Conservation (phyloP, 2,329 filamentous ascomycete genomes). For the Aspergillus fijiensis region DNA sequence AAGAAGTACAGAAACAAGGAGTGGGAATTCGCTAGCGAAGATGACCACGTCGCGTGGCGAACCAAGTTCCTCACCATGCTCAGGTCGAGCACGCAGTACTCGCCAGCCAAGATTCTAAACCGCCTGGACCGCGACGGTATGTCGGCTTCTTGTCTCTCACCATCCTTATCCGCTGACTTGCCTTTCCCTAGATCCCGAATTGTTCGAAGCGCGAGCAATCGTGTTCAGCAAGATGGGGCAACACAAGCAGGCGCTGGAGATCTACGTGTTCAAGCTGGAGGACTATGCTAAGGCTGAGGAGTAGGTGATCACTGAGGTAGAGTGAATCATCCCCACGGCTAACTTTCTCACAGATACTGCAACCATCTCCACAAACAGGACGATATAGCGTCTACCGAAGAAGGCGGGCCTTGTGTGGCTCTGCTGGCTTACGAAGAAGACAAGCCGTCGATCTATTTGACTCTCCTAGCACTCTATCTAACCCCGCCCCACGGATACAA, state of each 20-base stretch:
- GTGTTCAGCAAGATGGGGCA: slow-evolving; percentile 93
- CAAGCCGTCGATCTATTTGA: slow-evolving; percentile 82
- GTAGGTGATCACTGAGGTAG: slow-evolving; percentile 50
- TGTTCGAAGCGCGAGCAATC: slow-evolving; percentile 86
- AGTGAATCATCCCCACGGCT: not conserved
- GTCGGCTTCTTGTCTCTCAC: slow-evolving; percentile 26
- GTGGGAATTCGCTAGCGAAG: slow-evolving; percentile 38
- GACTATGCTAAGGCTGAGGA: slow-evolving; percentile 91
- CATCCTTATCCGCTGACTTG: slow-evolving; percentile 6
- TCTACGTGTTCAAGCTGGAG: slow-evolving; percentile 92
- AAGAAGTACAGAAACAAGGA: slow-evolving; percentile 40
- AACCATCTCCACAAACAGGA: slow-evolving; percentile 74
- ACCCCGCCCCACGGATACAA: slow-evolving; percentile 72
- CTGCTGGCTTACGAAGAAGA: slow-evolving; percentile 51
- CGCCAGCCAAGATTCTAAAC: slow-evolving; percentile 71
- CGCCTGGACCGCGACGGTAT: slow-evolving; percentile 77
- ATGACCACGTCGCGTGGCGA: slow-evolving; percentile 60
- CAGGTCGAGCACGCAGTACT: slow-evolving; percentile 74
- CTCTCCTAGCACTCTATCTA: slow-evolving; percentile 84
- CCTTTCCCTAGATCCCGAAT: slow-evolving; percentile 66
- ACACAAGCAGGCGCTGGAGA: slow-evolving; percentile 92
- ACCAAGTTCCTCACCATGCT: slow-evolving; percentile 72
- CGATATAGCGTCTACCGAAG: slow-evolving; percentile 42
- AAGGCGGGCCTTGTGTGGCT: slow-evolving; percentile 38
- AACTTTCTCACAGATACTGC: slow-evolving; percentile 67